Conservation (phyloP, 179 eudicot species). For the Monotropa hypopitys region DNA sequence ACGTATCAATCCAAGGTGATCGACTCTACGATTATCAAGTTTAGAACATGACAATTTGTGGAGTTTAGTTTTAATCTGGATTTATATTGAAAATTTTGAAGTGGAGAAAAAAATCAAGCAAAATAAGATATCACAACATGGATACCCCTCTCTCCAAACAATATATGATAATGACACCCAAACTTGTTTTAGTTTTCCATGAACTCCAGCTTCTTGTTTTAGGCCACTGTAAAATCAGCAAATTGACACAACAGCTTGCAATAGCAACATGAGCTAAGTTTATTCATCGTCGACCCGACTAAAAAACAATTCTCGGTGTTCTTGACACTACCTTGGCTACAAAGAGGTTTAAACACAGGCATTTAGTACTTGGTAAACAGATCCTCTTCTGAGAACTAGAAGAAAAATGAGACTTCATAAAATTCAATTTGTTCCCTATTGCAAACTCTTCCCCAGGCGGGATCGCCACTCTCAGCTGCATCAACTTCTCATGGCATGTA, state of each 20-base stretch:
- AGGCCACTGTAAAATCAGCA: no score
- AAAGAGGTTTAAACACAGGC: not conserved
- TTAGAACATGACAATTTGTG: no score
- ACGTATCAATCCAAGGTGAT: no score
- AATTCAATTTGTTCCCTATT: not conserved
- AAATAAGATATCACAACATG: no score
- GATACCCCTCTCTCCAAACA: no score
- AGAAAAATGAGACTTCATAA: not conserved
- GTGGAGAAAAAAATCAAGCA: no score
- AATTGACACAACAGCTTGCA: not conserved
- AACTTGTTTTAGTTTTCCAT: no score
- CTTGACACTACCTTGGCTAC: not conserved
- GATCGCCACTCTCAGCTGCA: conserved; percentile 5
- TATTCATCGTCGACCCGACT: not conserved
- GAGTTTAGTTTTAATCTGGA: no score
- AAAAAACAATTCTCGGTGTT: not conserved
- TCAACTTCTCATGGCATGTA: not conserved
- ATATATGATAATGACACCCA: no score
- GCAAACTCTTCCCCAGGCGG: not conserved
- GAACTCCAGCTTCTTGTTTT: no score
- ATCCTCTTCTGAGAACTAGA: conserved; percentile 3
- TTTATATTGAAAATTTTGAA: no score
- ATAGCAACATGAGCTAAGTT: not conserved
- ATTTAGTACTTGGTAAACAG: not conserved
- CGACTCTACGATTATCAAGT: no score